Base-by-base conservation (phyloP, 345 rosid genomes). In the Cardamine occulta region DNA sequence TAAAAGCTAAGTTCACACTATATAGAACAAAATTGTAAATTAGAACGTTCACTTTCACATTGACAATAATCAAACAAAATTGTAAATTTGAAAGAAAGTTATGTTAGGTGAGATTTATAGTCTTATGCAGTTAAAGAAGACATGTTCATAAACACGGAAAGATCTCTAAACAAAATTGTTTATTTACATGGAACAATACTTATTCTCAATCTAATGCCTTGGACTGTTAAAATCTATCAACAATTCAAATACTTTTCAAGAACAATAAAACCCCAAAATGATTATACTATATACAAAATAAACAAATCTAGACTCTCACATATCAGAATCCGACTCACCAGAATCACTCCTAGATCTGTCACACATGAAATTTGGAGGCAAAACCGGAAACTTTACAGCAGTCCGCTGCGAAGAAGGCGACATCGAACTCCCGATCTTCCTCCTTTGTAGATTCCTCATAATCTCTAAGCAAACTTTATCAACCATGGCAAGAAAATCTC, bases 401-500 rank as follows among this genome's bases (percentile, higher is more conserved):
- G 37, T 66, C 68, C 84, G 70, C 37, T 66, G 23, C 28, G 71
- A 3, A 14, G 75, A 24, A 60, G 75, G 28, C 9, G 40, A 56
- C 59, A 57, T 68, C 2, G 83, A 23, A 29, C 79, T 52, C 2
- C 74, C 35, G 15, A 80, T 45, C 74, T 69, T 88, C 81, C 84
- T 85, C 76, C 65, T 86, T 70, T 86, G 98, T 78, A 86, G 51
- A 57, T 85, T 87, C 81, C 93, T 76, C 56, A 84, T 79, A 55
- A 91, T 84, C 28, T 88, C 91, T 7, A 88, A 62, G 48, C 93
- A 91, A 8, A 74, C 94, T 47, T 82, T 80, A 82, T 93, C 98
- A 64, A 91, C 98, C 97, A 86, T 88, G 7, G 61, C 70, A 7
- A 93, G 87, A 65, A 93, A 93, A 59, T 93, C 91, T 62, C 80